phyloP scores from a whole-genome alignment of 2,329 filamentous ascomycete genomes.

The Alternaria infectoria region DNA sequence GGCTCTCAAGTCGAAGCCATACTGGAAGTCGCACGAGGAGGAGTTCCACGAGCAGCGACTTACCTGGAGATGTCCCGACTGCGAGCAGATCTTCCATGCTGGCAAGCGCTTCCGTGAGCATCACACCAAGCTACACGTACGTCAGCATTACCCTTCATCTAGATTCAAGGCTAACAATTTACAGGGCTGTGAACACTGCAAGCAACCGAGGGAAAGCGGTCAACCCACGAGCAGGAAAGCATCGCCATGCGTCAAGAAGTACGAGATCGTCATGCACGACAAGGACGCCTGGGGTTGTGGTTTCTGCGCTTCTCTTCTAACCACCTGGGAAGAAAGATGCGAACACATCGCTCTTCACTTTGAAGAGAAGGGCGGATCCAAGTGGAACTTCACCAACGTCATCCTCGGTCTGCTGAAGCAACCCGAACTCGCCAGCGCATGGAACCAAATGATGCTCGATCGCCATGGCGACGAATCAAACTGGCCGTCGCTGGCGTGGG shows the following conservation, averaged over 20 bases:
- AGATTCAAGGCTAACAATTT: conserved; percentile 17
- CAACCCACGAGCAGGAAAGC: conserved; percentile 62
- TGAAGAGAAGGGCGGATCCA: conserved; percentile 65
- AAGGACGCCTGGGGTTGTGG: conserved; percentile 73
- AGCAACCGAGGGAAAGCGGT: conserved; percentile 64
- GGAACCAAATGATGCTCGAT: conserved; percentile 63
- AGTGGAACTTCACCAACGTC: conserved; percentile 74
- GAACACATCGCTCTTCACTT: conserved; percentile 73
- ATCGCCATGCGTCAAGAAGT: conserved; percentile 48
- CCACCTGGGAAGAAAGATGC: conserved; percentile 69
- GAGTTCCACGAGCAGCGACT: conserved; percentile 73
- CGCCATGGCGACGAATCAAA: conserved; percentile 63
- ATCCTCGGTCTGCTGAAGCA: conserved; percentile 73
- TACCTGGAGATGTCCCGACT: conserved; percentile 71
- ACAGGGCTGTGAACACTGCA: conserved; percentile 65
- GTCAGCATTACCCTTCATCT: conserved; percentile 23
- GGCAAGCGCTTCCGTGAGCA: conserved; percentile 73
- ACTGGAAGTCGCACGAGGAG: conserved; percentile 74
- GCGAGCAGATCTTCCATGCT: conserved; percentile 72
- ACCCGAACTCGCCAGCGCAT: conserved; percentile 65
- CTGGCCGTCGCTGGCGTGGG: conserved; percentile 59
- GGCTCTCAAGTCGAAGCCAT: conserved; percentile 70
- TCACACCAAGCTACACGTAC: conserved; percentile 68
- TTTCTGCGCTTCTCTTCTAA: conserved; percentile 69
- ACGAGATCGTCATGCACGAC: conserved; percentile 60